Evolutionary conservation across 306 rosid species (phyloP), one percentile per base, ranked within the genome.

Genomic region (Adenanthera pavonina): DNA sequence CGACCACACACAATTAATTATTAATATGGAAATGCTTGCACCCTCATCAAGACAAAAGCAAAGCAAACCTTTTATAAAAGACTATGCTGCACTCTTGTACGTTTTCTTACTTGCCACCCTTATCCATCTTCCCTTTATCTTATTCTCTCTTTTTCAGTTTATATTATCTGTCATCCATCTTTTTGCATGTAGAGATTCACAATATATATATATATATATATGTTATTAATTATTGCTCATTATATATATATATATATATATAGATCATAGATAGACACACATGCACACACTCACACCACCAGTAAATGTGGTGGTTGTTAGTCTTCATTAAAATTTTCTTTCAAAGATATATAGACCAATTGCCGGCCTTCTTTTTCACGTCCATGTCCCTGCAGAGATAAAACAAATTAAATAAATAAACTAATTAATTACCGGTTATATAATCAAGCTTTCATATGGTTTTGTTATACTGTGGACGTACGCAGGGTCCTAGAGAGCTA

Each of bases 1-100:
- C 73, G 80, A 57, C 83, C 83, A 84, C 60, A 40, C 60, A 62
- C 36, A 25, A 57, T 67, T 59, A 79, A 79, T 59, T 75, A 40
- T 19, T 20, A 59, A 59, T 60, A 33, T 16, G 48, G 81, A 46
- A 67, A 68, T 69, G 30, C 25, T 30, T n/a, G 16, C 64, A 59
- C 34, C 66, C 48, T 20, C 60, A 53, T 14, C 49, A 53, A 72
- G 51, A 52, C 30, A 61, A 62, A 81, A 75, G 46, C 64, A 83
- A 53, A 68, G 78, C 51, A 14, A 59, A 14, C 68, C 61, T 74
- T 74, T 64, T 74, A 38, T 12, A 34, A 84, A 84, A 75, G 84
- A 57, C 81, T 84, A 79, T 68, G 57, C 79, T 78, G 69, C n/a
- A 20, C 12, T 30, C 83, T 74, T 2, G 15, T 25, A 9, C 25